Base-by-base conservation (phyloP, 345 rosid species). In the Melastoma malabathricum region DNA sequence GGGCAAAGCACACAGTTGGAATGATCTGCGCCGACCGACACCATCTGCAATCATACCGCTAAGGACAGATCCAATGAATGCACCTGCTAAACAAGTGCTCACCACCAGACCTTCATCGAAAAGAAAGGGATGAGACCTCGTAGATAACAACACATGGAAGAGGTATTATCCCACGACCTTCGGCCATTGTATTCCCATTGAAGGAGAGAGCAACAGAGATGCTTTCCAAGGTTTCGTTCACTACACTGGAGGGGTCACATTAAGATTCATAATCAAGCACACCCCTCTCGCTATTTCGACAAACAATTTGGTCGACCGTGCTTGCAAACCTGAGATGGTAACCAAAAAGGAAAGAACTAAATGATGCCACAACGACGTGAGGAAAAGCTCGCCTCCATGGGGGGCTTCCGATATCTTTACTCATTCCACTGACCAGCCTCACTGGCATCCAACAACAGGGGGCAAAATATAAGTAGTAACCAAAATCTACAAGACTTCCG, bases 11-110 rank as follows among this genome's bases (percentile, higher is more conserved):
- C 92, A 81, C 34, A 90, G 69, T 76, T 86, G 98, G 68, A 90
- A 86, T 52, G 92, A 88, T 74, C 85, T 68, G 48, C 96, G 86
- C 22, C 94, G 94, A 9, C 98, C 96, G 65, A 86, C 72, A 14
- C 94, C 96, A 70, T 90, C 98, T 6, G 94, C 86, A 20, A 90
- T 74, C 84, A 75, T 73, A 47, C 96, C 98, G 69, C 96, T 86
- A 55, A 86, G 68, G 64, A 83, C 39, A 22, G 89, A 90, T 67
- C 98, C 96, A 61, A 81, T 10, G 52, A 86, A 83, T 63, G 94
- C 98, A 43, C 98, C 98, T 14, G 84, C 98, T 68, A 90, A 75
- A 62, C 96, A 90, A 27, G 79, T 80, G 69, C 98, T 86, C 54
- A 90, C 98, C 53, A 83, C 98, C 41, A 90, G 72, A 59, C 98